These are phyloP conservation scores for Celoporthe dispersa DNA, from an alignment of 2,329 filamentous ascomycete genomes.

Conservation along the genomic window DNA sequence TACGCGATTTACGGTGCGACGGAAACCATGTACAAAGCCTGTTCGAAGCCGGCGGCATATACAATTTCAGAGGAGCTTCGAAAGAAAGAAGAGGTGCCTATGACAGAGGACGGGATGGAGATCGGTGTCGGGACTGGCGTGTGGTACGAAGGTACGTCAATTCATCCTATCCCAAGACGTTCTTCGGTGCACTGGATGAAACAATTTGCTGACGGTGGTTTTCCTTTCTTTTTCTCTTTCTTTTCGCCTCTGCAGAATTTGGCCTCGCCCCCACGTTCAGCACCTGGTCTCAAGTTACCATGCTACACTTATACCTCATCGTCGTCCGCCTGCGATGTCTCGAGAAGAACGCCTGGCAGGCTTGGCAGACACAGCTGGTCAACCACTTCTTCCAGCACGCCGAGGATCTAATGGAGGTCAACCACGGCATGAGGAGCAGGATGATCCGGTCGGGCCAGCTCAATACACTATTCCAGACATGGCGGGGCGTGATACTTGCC, in stretches of 20 bases:
- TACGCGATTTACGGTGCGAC: conserved; percentile 83
- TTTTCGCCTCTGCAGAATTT: conserved; percentile 59
- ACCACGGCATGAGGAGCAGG: conserved; percentile 70
- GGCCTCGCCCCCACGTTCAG: conserved; percentile 85
- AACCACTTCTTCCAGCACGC: conserved; percentile 95
- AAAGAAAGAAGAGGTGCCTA: conserved; percentile 69
- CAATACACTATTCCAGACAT: conserved; percentile 92
- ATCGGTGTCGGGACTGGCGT: conserved; percentile 73
- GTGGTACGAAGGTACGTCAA: conserved; percentile 77
- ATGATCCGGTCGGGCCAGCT: conserved; percentile 67
- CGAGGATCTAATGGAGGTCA: conserved; percentile 80
- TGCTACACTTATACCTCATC: conserved; percentile 93
- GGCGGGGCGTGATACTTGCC: conserved; percentile 82
- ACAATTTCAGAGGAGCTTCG: conserved; percentile 70
- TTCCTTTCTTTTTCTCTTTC: neutral
- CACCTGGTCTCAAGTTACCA: conserved; percentile 94
- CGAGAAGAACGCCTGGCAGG: conserved; percentile 67
- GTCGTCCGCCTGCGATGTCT: conserved; percentile 83
- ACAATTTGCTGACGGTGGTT: conserved; percentile 11
- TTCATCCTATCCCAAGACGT: neutral
- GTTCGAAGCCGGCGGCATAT: conserved; percentile 75
- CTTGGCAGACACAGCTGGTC: conserved; percentile 87
- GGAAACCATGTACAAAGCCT: conserved; percentile 77
- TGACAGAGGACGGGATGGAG: conserved; percentile 80
- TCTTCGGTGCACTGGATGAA: conserved; percentile 11